Base-by-base conservation (phyloP, 2,329 filamentous ascomycete species). In the Hortaea sp. region DNA sequence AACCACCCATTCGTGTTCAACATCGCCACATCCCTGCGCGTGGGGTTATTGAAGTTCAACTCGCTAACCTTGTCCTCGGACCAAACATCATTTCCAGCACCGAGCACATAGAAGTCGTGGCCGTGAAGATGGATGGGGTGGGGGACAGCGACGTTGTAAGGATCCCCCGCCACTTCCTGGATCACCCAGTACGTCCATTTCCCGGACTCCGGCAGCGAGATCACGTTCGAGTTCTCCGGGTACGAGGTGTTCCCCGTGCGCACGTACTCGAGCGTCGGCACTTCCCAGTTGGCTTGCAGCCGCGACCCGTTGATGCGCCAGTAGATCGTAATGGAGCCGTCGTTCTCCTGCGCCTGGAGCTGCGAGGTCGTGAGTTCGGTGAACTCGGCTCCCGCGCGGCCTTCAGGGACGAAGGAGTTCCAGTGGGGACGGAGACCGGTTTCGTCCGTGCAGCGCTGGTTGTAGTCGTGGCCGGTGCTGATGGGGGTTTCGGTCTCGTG, bases 251-350 rank as follows among this genome's bases (percentile, higher is more conserved):
- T 66, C 38, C 60, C 57, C 20, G 64, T 57, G 4, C 68, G 58
- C 6, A 71, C 62, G 11, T 70, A 69, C 46, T 68, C 57, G 6
- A 74, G 54, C 0, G 69, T 71, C 0, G 73, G 73, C 7, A 66
- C 57, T 13, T 64, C 54, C 70, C 70, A 73, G 42, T 66, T 55
- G 28, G 69, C 63, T 37, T 64, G 58, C 47, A 73, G 67, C 29
- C 66, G 63, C 2, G 65, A 66, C 42, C 68, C 61, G 53, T 72
- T 71, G 49, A 72, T 53, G 42, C 61, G 62, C 67, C 67, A 70
- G 54, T 59, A 60, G 12, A 63, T 52, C n/a, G 51, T 60, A 5
- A 61, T 31, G 12, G 52, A 51, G 43, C 59, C 60, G 45, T 61
- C 56, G 44, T 49, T 46, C 7, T 52, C 49, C n/a, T 52, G 58